Evolutionary conservation across 2,329 filamentous ascomycete genomes (phyloP), one percentile per base, ranked within the genome.

Genomic region (Knoxdaviesia capensis): DNA sequence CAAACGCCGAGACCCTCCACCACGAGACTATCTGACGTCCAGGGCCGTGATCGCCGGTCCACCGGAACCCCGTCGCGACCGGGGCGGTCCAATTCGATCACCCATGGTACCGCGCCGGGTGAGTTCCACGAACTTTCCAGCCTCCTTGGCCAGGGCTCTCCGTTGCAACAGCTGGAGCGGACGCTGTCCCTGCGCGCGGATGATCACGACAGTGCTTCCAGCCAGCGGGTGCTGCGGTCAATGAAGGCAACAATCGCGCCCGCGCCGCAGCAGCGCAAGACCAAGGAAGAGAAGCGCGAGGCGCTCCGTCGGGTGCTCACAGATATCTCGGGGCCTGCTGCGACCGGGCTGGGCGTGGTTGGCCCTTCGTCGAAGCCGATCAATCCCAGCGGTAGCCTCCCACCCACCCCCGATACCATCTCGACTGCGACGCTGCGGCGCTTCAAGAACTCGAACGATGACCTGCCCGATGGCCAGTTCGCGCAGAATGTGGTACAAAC

Each of bases 371-470:
- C 59, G 50, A 46, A 57, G 55, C 46, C 63, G 59, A 55, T 59
- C 49, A 45, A 62, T 2, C 57, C 62, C 42, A 59, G 63, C 5
- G 61, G 65, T 11, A 55, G 54, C 11, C 55, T 74, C 2, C 71
- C 71, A 7, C 71, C 71, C 0, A 75, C 71, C 0, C 71, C 71
- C 0, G 71, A 75, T 48, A 75, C 71, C 0, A 68, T 74, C 20
- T 71, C 71, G 1, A 71, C 68, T 2, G 66, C 67, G 2, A 71
- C 68, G 0, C 57, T 75, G 33, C 59, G 63, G 5, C 60, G 62
- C 9, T 66, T 63, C 45, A 61, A 70, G 46, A 62, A 60, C 39
- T 72, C 69, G 0, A 61, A 64, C 42, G 69, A 74, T 37, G 64
- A 62, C 0, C 51, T 69, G 1, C 53, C 56, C 20, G 20, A 20